These are phyloP conservation scores for Mytilinidion resinicola DNA, from an alignment of 495 filamentous ascomycete species.

Conservation along the genomic window DNA sequence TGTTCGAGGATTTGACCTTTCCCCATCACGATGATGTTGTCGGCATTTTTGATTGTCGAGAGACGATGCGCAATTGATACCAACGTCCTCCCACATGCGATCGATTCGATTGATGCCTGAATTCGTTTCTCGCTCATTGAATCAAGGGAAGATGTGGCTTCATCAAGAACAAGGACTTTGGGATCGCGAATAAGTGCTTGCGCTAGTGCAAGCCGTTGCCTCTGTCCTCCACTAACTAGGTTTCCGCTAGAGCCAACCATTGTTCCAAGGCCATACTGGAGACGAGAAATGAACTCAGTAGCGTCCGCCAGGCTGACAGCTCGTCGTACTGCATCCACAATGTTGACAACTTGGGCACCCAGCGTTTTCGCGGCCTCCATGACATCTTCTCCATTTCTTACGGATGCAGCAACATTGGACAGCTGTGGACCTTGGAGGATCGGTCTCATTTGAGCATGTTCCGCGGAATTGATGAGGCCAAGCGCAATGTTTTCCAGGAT, in stretches of 20 bases:
- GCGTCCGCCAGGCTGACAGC: too few relatives aligned
- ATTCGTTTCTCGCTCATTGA: conserved; percentile 35
- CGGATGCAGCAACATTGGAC: background rate
- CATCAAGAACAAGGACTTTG: conserved; percentile 38
- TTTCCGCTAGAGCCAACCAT: conserved; percentile 2
- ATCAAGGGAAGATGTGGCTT: conserved; percentile 50
- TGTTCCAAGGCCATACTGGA: conserved; percentile 16
- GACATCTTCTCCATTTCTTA: too few relatives aligned
- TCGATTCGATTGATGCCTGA: conserved; percentile 9
- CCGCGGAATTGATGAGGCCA: conserved; percentile 4
- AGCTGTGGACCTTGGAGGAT: background rate
- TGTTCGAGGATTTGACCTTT: conserved; percentile 45
- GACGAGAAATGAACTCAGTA: conserved; percentile 15
- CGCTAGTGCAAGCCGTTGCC: conserved; percentile 24
- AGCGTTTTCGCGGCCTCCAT: conserved; percentile 5
- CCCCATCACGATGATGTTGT: conserved; percentile 49
- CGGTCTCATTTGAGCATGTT: too few relatives aligned
- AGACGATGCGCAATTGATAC: conserved; percentile 52
- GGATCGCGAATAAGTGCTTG: conserved; percentile 22
- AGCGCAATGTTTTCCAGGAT: conserved; percentile 27
- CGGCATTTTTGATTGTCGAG: conserved; percentile 48
- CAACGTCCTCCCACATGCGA: conserved; percentile 32
- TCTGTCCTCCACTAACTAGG: conserved; percentile 23
- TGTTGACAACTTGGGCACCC: background rate
- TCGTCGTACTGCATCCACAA: conserved; percentile 7